A percentile compares a stretch with the other conserved stretches of the same genome.
Conservation (phyloP, 2,329 filamentous ascomycete species). For the Trichoderma hamatum region DNA sequence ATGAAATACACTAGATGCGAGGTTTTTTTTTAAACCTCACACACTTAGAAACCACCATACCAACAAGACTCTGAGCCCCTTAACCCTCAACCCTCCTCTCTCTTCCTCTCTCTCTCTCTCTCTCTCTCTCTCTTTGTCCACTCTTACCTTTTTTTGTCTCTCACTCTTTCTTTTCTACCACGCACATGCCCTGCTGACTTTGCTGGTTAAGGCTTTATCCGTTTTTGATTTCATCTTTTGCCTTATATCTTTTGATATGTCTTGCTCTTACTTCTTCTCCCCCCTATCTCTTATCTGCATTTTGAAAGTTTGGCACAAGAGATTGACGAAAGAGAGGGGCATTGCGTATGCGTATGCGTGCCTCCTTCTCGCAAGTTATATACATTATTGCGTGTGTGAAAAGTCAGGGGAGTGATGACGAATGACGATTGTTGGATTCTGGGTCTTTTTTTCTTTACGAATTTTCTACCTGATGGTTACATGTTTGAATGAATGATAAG, state of each 20-base stretch:
- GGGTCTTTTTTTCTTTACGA: conserved; percentile 28
- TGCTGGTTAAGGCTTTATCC: conserved; percentile 29
- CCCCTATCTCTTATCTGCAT: conserved; percentile 14
- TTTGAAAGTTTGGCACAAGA: conserved; percentile 26
- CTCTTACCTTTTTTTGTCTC: background rate
- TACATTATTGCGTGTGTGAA: background rate
- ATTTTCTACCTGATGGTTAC: conserved; percentile 6
- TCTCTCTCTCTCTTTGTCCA: conserved; percentile 25
- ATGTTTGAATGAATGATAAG: conserved; percentile 5
- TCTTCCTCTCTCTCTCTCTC: background rate
- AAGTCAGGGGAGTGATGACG: conserved; percentile 23
- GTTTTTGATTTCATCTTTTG: conserved; percentile 28
- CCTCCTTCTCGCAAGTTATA: background rate
- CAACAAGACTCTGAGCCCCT: conserved; percentile 15
- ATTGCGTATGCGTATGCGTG: too few species aligned
- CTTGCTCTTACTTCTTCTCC: conserved; percentile 11
- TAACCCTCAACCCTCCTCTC: background rate
- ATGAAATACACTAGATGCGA: conserved; percentile 29
- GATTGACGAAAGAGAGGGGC: background rate
- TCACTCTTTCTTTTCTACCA: conserved; percentile 25
- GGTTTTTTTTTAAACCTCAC: background rate
- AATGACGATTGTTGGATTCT: conserved; percentile 30
- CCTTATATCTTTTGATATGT: conserved; percentile 23
- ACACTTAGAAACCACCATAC: conserved; percentile 29
- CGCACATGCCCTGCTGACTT: conserved; percentile 22